Conservation (phyloP, 2,329 filamentous ascomycete species). For the Colletotrichum lupini region DNA sequence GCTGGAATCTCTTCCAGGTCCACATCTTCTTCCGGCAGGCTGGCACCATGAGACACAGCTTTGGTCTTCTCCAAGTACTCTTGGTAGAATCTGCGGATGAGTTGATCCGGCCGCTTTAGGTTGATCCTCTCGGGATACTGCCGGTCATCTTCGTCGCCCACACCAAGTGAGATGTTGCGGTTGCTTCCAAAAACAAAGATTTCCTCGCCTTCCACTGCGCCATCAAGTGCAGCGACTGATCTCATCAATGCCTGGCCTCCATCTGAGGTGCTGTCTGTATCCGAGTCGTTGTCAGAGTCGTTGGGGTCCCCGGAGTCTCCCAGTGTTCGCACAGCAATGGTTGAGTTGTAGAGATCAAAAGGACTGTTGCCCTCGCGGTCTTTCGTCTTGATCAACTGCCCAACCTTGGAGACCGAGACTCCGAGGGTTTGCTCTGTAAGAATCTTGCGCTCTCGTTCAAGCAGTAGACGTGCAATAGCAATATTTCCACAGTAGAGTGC, state of each 20-base stretch:
- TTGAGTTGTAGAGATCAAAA: conserved; percentile 91
- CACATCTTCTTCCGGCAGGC: conserved; percentile 33
- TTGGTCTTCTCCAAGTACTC: conserved; percentile 68
- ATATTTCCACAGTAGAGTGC: conserved; percentile 92
- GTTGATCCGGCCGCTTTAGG: conserved; percentile 79
- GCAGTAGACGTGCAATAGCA: conserved; percentile 82
- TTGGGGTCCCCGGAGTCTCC: conserved; percentile 53
- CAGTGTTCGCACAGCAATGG: conserved; percentile 82
- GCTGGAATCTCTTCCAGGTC: conserved; percentile 72
- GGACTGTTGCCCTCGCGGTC: conserved; percentile 95
- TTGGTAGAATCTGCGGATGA: conserved; percentile 78
- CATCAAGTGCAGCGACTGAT: conserved; percentile 37
- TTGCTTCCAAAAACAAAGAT: conserved; percentile 96
- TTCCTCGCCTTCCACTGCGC: conserved; percentile 73
- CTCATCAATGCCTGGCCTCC: conserved; percentile 28
- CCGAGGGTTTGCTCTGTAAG: conserved; percentile 68
- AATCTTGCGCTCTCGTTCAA: conserved; percentile 80
- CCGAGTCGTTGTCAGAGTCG: conserved; percentile 62
- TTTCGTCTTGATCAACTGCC: conserved; percentile 91
- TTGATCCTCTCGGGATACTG: conserved; percentile 90
- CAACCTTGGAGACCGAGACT: conserved; percentile 69
- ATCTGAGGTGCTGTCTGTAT: conserved; percentile 61
- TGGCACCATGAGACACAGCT: neutral
- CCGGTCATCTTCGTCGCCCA: conserved; percentile 95
- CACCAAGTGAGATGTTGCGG: conserved; percentile 90